A percentile compares a stretch with the other conserved stretches of the same genome.
Conservation (phyloP, 2,329 filamentous ascomycete species). For the Xylariaceae sp. region DNA sequence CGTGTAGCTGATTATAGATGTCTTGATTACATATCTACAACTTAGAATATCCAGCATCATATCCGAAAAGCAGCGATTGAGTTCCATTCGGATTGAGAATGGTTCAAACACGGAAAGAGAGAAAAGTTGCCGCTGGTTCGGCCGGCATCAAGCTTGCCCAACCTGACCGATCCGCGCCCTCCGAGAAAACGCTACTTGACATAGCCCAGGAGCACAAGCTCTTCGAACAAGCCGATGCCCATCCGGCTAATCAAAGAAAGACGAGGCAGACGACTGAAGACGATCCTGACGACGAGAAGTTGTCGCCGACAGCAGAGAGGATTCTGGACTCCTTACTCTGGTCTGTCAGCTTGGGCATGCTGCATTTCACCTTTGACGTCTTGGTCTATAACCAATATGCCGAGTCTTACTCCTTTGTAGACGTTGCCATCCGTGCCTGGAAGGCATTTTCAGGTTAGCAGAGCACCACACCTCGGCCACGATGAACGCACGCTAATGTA, state of each 20-base stretch:
- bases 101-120: slow-evolving; percentile 48
- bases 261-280: slow-evolving; percentile 35
- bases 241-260: slow-evolving; percentile 30
- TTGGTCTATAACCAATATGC: slow-evolving; percentile 76
- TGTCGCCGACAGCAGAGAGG: slow-evolving; percentile 45
- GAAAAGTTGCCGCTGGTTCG: slow-evolving; percentile 35
- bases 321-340: slow-evolving; percentile 55
- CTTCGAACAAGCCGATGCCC: slow-evolving; percentile 45
- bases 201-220: slow-evolving; percentile 63
- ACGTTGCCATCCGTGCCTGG: slow-evolving; percentile 49
- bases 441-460: slow-evolving; percentile 51
- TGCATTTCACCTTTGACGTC: slow-evolving; percentile 76
- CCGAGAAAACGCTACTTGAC: slow-evolving; percentile 67
- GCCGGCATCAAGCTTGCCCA: slow-evolving; percentile 58
- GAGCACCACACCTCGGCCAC: neutral
- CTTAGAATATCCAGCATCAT: too few species aligned
- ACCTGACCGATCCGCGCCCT: slow-evolving; percentile 62
- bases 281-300: slow-evolving; percentile 24
- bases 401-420: slow-evolving; percentile 58
- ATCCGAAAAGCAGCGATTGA: too few species aligned
- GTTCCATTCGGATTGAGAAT: slow-evolving; percentile 26
- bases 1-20: too few species aligned
- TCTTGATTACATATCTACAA: too few species aligned
- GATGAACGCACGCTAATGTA: slow-evolving; percentile 4
- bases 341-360: slow-evolving; percentile 60